Base-by-base conservation (phyloP, 306 rosid species). In the Cucurbita moschata region DNA sequence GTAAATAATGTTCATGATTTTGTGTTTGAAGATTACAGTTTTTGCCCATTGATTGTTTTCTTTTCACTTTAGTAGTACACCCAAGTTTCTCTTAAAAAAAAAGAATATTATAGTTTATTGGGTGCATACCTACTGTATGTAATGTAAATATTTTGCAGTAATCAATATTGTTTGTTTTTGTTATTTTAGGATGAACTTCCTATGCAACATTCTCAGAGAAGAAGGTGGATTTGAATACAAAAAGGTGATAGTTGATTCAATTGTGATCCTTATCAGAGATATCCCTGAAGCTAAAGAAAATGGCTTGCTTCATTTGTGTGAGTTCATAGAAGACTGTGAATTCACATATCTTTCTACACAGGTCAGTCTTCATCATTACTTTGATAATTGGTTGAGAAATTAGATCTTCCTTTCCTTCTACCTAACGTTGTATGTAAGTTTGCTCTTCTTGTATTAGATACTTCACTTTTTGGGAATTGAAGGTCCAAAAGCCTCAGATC, bases 141-240 rank as follows among this genome's bases (percentile, higher is more conserved):
- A 46, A 23, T 43, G 40, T 44, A 47, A 12, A 13, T 68, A 21
- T 23, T 30, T 49, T 15, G 55, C 57, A 23, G 49, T 23, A 18
- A 46, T 43, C 23, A 46, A 38, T 35, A 18, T n/a, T 49, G 47
- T 9, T 61, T 35, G 30, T 50, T 11, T 61, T 75, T 47, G 49
- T 50, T 51, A 58, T 73, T 44, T 50, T 76, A 94, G 99, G 86
- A 94, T 94, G 99, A 94, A 94, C 91, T 94, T 94, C 87, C 87
- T 94, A 56, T 90, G 99, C 87, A 94, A 82, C 82, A 94, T 94
- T 85, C 99, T 94, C 44, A 78, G 99, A 79, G 99, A 94, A 82
- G 99, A 94, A 89, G 99, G 99, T 10, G 99, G 99, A 30, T 94
- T 94, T 77, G 99, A 94, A 66, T 94, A 90, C 86, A 94, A 94